Percentiles rank a stretch among this genome's conserved stretches.
phyloP scores from a whole-genome alignment of 1,284 basidiomycete genomes.

The Sporisorium graminicola region DNA sequence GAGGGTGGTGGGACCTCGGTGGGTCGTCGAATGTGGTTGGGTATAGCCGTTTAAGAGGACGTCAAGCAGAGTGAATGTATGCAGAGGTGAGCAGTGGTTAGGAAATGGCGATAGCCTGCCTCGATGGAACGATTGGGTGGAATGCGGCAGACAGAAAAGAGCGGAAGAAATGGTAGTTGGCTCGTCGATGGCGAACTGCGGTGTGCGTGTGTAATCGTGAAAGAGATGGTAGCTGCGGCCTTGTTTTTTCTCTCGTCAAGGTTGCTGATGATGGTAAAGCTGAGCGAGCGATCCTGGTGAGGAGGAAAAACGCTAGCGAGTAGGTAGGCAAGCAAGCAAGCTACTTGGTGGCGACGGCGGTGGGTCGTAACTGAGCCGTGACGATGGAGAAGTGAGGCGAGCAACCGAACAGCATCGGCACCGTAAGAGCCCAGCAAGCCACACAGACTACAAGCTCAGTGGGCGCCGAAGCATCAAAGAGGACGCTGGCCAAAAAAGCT shows the following conservation, averaged over 20 bases:
- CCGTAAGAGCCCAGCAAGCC: not conserved
- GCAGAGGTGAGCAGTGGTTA: not conserved
- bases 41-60: no score
- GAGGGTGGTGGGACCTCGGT: not conserved
- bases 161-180: not conserved
- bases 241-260: not conserved
- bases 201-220: not conserved
- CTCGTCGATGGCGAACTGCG: not conserved
- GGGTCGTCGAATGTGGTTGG: no score
- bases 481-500: not conserved
- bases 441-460: not conserved
- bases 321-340: not conserved
- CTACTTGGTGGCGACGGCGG: not conserved
- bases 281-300: not conserved
- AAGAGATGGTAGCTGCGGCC: not conserved
- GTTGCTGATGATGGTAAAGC: not conserved
- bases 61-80: not conserved
- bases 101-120: not conserved
- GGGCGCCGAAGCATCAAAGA: not conserved
- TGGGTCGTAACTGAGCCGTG: constrained; percentile 1
- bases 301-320: not conserved
- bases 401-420: constrained; percentile 1
- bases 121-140: not conserved
- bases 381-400: not conserved
- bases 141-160: not conserved